These are phyloP conservation scores for Beauveria scarabaeidicola DNA, from an alignment of 2,329 filamentous ascomycete genomes.

Conservation along the genomic window DNA sequence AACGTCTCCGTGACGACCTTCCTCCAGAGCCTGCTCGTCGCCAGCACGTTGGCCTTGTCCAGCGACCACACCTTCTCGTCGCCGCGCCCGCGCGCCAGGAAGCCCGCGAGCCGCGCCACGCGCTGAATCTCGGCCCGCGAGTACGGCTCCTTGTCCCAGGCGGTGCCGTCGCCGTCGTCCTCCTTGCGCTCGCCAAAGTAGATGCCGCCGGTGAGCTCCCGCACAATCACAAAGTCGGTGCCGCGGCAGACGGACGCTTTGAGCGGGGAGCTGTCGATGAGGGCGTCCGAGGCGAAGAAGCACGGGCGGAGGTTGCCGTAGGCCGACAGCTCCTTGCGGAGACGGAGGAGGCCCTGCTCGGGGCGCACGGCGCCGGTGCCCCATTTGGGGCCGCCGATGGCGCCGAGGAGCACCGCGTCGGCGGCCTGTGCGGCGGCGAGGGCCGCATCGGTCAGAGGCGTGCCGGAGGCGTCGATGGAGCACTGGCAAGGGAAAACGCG, in stretches of 20 bases:
- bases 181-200: constrained; percentile 91
- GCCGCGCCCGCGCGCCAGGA: constrained; percentile 67
- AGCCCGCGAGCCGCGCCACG: constrained; percentile 71
- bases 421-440: constrained; percentile 75
- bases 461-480: constrained; percentile 77
- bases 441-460: constrained; percentile 72
- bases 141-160: constrained; percentile 83
- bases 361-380: constrained; percentile 80
- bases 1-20: constrained; percentile 80
- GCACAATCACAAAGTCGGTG: constrained; percentile 86
- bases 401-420: constrained; percentile 84
- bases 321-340: constrained; percentile 87
- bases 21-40: constrained; percentile 82
- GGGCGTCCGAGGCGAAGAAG: constrained; percentile 83
- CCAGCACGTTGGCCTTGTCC: constrained; percentile 95
- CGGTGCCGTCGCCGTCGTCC: constrained; percentile 63
- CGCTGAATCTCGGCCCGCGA: constrained; percentile 78
- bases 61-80: constrained; percentile 68
- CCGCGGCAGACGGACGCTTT: constrained; percentile 78
- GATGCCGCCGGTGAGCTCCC: constrained; percentile 85
- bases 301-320: constrained; percentile 95
- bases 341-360: constrained; percentile 81
- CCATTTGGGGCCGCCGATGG: constrained; percentile 96
- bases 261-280: constrained; percentile 78
- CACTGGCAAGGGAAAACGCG: constrained; percentile 41